Evolutionary conservation across 495 filamentous ascomycete species (phyloP), one percentile per base, ranked within the genome.

Genomic region (Penicillium manginii): DNA sequence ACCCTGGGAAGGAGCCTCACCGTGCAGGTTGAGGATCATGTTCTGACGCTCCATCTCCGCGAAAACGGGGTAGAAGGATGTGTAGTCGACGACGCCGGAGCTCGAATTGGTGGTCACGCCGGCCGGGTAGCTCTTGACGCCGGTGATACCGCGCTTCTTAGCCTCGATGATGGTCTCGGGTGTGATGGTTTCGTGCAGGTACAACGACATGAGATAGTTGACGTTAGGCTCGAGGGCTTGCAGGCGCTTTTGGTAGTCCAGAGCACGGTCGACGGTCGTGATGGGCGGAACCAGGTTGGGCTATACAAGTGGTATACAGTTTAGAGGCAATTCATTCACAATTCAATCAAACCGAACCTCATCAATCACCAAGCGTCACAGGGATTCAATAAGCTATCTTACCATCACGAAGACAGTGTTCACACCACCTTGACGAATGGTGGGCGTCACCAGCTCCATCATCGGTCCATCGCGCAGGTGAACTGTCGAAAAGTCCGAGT

Each of bases 161-260:
- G 91, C 92, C 63, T 89, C 84, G 45, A 81, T 79, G 55, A 97
- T 91, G 12, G 85, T 85, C 33, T 89, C 88, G 6, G 92, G 89
- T 3, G 89, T 96, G 50, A 96, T 83, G 26, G 78, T 83, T 46
- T 88, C 81, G 65, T 91, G 87, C 35, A 96, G 84, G 69, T 94
- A 97, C 23, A 97, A 81, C 4, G 91, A 89, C 92, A 97, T 96
- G 55, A 96, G 83, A 67, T 86, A 97, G 55, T 82, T 86, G 43
- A 97, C 87, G 35, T 83, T 81, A 0, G 88, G 87, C 49, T 88
- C 89, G 61, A 93, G 76, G 51, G 81, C 78, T 61, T 83, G 75
- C 49, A 97, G 81, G 9, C 79, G 78, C 51, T 80, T 73, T 62
- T 88, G 81, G 76, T 96, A 97, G 52, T 87, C 84, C 17, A 96